Percentiles rank a stretch among this genome's conserved stretches.
These are phyloP conservation scores for Exophiala sp. DNA, from an alignment of 2,329 filamentous ascomycete species.

Conservation along the genomic window DNA sequence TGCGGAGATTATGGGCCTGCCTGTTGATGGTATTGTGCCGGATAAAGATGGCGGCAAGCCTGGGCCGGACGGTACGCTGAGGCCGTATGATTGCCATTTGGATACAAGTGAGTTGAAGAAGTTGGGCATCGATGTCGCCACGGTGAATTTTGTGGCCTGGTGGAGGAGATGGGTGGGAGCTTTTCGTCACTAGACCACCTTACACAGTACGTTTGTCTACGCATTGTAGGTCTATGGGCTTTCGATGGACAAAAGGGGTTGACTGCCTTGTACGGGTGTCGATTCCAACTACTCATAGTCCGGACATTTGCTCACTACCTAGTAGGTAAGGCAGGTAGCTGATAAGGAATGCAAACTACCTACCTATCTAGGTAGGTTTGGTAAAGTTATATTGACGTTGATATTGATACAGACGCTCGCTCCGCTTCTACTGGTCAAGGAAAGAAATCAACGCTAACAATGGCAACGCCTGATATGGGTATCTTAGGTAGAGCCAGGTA, in stretches of 20 bases:
- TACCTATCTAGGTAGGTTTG: too few relatives aligned
- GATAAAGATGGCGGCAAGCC: constrained; percentile 55
- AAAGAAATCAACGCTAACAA: neutral
- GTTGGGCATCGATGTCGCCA: constrained; percentile 66
- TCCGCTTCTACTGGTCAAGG: too few relatives aligned
- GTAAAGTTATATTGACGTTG: too few relatives aligned
- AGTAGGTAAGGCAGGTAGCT: too few relatives aligned
- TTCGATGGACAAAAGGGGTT: too few relatives aligned
- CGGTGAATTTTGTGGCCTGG: constrained; percentile 72
- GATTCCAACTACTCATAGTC: too few relatives aligned
- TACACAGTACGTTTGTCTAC: neutral
- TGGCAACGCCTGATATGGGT: neutral
- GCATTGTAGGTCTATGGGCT: too few relatives aligned
- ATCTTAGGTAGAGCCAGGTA: neutral
- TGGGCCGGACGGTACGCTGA: constrained; percentile 30
- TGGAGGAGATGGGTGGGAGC: constrained; percentile 60
- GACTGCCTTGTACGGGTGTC: too few relatives aligned
- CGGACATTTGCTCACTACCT: too few relatives aligned
- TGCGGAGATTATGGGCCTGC: constrained; percentile 70
- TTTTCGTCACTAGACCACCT: constrained; percentile 15
- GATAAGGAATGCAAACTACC: too few relatives aligned
- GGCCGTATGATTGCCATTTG: constrained; percentile 83
- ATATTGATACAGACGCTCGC: too few relatives aligned
- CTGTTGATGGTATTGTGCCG: constrained; percentile 60
- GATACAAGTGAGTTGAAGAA: constrained; percentile 68